phyloP scores from a whole-genome alignment of 1,139 yeast species.

The Suhomyces bribrorum region DNA sequence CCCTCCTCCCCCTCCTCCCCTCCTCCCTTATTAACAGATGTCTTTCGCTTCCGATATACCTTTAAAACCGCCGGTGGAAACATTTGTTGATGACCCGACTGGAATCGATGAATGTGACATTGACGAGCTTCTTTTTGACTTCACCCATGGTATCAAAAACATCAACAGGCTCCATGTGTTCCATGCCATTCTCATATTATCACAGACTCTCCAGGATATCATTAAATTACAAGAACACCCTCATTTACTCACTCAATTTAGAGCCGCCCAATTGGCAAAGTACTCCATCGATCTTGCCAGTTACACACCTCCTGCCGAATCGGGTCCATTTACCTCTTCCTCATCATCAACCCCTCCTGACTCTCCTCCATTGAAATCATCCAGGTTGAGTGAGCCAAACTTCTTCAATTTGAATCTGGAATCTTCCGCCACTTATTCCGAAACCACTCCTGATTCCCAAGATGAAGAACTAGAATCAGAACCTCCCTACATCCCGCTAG shows the following conservation, averaged over 20 bases:
- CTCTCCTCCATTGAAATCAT: conserved; percentile 25
- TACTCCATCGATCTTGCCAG: conserved; percentile 14
- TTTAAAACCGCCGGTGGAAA: conserved; percentile 40
- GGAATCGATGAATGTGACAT: conserved; percentile 36
- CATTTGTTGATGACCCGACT: conserved; percentile 47
- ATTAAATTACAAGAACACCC: conserved; percentile 33
- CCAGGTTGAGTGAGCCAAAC: conserved; percentile 12
- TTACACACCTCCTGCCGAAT: neutral
- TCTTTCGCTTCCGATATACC: conserved; percentile 34
- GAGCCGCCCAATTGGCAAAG: conserved; percentile 29
- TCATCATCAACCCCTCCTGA: conserved; percentile 18
- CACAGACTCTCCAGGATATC: conserved; percentile 34
- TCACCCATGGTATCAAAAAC: conserved; percentile 31
- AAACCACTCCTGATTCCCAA: conserved; percentile 16
- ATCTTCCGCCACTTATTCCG: conserved; percentile 5
- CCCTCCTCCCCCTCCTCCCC: neutral
- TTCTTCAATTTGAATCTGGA: conserved; percentile 1
- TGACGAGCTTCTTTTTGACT: conserved; percentile 39
- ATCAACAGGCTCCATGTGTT: conserved; percentile 37
- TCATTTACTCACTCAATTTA: conserved; percentile 26
- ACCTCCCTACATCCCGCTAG: conserved; percentile 26
- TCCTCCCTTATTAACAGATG: conserved; percentile 5
- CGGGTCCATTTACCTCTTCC: neutral
- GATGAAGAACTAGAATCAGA: conserved; percentile 12
- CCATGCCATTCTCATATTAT: conserved; percentile 39